Conservation (phyloP, 2,329 filamentous ascomycete species). For the Colletotrichum ledebouriae region DNA sequence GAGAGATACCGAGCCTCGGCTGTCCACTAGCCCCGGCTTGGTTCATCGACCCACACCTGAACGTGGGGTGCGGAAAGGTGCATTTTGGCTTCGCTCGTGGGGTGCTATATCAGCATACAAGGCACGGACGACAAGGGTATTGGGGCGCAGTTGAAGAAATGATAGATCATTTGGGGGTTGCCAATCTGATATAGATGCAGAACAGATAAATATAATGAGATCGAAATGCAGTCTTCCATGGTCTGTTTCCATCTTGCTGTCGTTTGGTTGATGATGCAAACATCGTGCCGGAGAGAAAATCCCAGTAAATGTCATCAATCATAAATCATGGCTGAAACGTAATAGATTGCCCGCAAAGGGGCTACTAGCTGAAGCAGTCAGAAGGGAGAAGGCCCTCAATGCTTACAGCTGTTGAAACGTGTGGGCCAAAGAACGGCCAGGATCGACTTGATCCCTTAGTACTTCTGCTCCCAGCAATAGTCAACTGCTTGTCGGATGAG, state of each 20-base stretch:
- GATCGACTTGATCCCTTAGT: constrained; percentile 22
- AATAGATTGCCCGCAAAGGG: background rate
- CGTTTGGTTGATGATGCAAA: background rate
- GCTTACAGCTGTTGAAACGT: constrained; percentile 20
- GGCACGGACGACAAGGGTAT: constrained; percentile 10
- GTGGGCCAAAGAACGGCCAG: background rate
- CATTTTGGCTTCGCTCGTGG: constrained; percentile 12
- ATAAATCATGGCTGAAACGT: constrained; percentile 14
- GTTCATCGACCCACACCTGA: constrained; percentile 22
- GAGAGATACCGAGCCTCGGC: constrained; percentile 45
- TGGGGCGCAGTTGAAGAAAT: constrained; percentile 9
- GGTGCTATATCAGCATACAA: constrained; percentile 14
- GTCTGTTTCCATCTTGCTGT: constrained; percentile 18
- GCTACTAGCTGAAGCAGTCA: background rate
- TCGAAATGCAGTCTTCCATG: constrained; percentile 22
- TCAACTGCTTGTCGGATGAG: constrained; percentile 61
- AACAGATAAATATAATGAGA: constrained; percentile 14
- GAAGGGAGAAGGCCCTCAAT: background rate
- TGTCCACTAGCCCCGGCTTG: constrained; percentile 30
- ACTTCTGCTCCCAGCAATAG: constrained; percentile 63
- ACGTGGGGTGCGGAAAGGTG: constrained; percentile 16
- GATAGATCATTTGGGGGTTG: background rate
- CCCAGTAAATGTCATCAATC: constrained; percentile 1
- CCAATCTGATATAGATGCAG: background rate
- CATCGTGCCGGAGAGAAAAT: constrained; percentile 4